A percentile compares a stretch with the other conserved stretches of the same genome.
phyloP scores from a whole-genome alignment of 2,329 filamentous ascomycete genomes.

The Fusarium haematococcum region DNA sequence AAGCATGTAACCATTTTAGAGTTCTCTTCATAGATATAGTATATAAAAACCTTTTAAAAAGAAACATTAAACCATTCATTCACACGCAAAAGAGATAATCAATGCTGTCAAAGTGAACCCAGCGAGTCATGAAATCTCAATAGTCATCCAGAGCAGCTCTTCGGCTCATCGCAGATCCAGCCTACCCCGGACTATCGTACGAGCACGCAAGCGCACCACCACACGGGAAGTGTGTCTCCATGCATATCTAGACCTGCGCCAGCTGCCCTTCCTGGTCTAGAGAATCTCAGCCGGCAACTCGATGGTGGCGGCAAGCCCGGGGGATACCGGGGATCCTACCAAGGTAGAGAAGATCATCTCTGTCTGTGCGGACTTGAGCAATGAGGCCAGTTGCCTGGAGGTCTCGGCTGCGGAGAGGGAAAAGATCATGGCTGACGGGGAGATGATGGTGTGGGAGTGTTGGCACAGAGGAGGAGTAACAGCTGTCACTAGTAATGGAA shows the following conservation, averaged over 20 bases:
- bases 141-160: background rate
- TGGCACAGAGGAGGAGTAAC: background rate
- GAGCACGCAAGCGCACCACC: background rate
- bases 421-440: background rate
- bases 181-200: constrained; percentile 6
- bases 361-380: background rate
- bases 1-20: background rate
- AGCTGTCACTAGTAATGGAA: background rate
- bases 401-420: background rate
- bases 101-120: background rate
- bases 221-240: background rate
- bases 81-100: no score
- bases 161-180: background rate
- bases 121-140: background rate
- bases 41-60: background rate
- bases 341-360: constrained; percentile 9
- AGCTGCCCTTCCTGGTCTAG: background rate
- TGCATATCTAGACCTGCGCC: constrained; percentile 1
- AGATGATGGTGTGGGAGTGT: background rate
- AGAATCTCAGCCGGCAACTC: constrained; percentile 5
- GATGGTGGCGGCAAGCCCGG: constrained; percentile 10
- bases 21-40: background rate
- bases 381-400: background rate
- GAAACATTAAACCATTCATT: background rate
- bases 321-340: background rate